phyloP scores from a whole-genome alignment of 73 alveolate genomes.

The Stentor coeruleus region DNA sequence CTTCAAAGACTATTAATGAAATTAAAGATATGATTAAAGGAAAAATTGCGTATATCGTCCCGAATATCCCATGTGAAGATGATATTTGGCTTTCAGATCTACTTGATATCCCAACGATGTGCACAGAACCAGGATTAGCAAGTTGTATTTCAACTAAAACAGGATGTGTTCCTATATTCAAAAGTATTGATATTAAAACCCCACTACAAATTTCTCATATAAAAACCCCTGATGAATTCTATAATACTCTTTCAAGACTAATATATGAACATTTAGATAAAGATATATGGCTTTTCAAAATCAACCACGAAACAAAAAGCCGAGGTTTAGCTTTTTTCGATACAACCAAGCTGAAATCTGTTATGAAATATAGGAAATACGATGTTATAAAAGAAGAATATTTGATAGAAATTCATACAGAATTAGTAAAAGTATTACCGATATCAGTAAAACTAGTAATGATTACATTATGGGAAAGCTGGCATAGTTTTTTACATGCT shows the following conservation, averaged over 20 bases:
- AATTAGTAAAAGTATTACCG: conserved; percentile 73
- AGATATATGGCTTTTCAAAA: conserved; percentile 92
- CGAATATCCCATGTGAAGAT: conserved; percentile 85
- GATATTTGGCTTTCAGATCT: conserved; percentile 87
- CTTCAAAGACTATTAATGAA: conserved; percentile 90
- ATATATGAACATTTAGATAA: conserved; percentile 85
- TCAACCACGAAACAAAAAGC: conserved; percentile 93
- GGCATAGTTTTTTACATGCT: conserved; percentile 81
- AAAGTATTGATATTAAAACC: conserved; percentile 83
- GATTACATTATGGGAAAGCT: conserved; percentile 75
- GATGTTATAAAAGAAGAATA: conserved; percentile 66
- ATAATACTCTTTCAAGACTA: conserved; percentile 79
- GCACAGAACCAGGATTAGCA: conserved; percentile 90
- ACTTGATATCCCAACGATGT: conserved; percentile 82
- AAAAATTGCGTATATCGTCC: conserved; percentile 87
- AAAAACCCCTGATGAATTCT: conserved; percentile 87
- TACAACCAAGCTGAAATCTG: conserved; percentile 71
- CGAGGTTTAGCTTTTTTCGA: conserved; percentile 95
- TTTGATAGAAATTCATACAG: conserved; percentile 62
- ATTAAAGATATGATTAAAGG: conserved; percentile 82
- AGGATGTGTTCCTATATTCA: conserved; percentile 90
- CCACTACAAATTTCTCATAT: conserved; percentile 95
- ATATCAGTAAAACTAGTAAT: conserved; percentile 85
- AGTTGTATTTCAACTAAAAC: conserved; percentile 88
- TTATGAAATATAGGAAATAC: conserved; percentile 62